Percentiles rank a stretch among this genome's conserved stretches.
Evolutionary conservation across 495 filamentous ascomycete species (phyloP).

Genomic region (Penicillium taxi): DNA sequence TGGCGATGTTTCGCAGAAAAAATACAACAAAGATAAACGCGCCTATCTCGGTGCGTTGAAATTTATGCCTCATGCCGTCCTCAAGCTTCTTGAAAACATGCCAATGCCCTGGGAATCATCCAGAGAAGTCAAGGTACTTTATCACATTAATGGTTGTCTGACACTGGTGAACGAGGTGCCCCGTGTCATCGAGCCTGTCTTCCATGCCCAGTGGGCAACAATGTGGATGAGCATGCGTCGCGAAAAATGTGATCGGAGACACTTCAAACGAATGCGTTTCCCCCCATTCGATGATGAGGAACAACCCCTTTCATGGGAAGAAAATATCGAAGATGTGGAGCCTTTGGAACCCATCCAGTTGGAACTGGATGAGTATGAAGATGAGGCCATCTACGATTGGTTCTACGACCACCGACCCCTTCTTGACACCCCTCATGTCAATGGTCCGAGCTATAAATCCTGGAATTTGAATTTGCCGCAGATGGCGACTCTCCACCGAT

Average conservation of each 20-base stretch:
- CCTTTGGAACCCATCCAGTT: slow-evolving; percentile 97
- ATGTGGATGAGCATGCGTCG: slow-evolving; percentile 99
- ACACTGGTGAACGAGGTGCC: slow-evolving; percentile 97
- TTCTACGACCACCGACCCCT: slow-evolving; percentile 95
- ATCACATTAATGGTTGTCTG: slow-evolving; percentile 96
- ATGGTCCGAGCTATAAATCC: slow-evolving; percentile 90
- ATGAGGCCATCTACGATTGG: slow-evolving; percentile 87
- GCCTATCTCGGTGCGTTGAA: slow-evolving; percentile 96
- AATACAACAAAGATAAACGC: slow-evolving; percentile 97
- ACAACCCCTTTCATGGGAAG: slow-evolving; percentile 92
- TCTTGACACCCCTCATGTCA: slow-evolving; percentile 86
- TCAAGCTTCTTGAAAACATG: slow-evolving; percentile 99
- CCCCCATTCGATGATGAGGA: slow-evolving; percentile 99
- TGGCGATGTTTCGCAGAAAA: slow-evolving; percentile 98
- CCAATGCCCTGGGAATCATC: slow-evolving; percentile 99
- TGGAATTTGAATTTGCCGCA: slow-evolving; percentile 95
- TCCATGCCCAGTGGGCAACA: slow-evolving; percentile 97
- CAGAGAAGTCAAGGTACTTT: slow-evolving; percentile 92
- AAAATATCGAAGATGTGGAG: slow-evolving; percentile 98
- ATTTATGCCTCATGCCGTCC: slow-evolving; percentile 99
- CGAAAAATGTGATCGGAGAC: slow-evolving; percentile 90
- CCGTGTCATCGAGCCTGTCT: slow-evolving; percentile 95
- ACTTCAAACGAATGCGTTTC: slow-evolving; percentile 99
- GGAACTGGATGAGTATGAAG: slow-evolving; percentile 96
- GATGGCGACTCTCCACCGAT: slow-evolving; percentile 90